Base-by-base conservation (phyloP, 2,329 filamentous ascomycete genomes). In the Phoma sp. region DNA sequence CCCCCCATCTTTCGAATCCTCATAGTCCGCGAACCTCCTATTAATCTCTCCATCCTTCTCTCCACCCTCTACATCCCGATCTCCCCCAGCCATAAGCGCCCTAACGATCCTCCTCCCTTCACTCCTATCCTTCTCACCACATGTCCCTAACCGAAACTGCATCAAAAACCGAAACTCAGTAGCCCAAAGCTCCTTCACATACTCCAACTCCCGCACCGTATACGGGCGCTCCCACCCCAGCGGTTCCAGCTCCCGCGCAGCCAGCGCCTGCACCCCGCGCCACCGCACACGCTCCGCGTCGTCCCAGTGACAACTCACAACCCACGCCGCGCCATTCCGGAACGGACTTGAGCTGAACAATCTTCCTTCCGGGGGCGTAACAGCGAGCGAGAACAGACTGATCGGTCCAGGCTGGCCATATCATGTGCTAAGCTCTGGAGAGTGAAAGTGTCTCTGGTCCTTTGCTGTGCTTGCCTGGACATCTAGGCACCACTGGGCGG, bases 371-470 rank as follows among this genome's bases (percentile, higher is more conserved):
- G 50, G 50, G 0, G 43, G 50, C 4, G 32, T 17, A 22, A 47
- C 50, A 24, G 50, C 43, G 3, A 53, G 43, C 4, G 37, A 53
- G 31, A 53, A 31, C 8, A 40, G 12, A 6, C 43, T 43, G n/a
- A 15, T 35, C 7, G 50, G 37, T 19, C 37, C 35, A 2, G 17
- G 15, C 12, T 39, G 31, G 43, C 19, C 15, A 33, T 15, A 37
- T 25, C 31, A 27, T 8, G 19, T n/a, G n/a, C 5, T 29, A 4
- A 15, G 35, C 13, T 1, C 19, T 21, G 6, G 12, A 19, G 10
- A n/a, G 13, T 36, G 15, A 38, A 38, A 21, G 1, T 12, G 1
- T 9, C 15, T 4, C 12, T 21, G 13, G 17, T 17, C 3, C 12
- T 24, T 35, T 35, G 15, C n/a, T n/a, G 12, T 24, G 32, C n/a